Conservation (phyloP, 495 filamentous ascomycete genomes). For the Trichoderma virens region DNA sequence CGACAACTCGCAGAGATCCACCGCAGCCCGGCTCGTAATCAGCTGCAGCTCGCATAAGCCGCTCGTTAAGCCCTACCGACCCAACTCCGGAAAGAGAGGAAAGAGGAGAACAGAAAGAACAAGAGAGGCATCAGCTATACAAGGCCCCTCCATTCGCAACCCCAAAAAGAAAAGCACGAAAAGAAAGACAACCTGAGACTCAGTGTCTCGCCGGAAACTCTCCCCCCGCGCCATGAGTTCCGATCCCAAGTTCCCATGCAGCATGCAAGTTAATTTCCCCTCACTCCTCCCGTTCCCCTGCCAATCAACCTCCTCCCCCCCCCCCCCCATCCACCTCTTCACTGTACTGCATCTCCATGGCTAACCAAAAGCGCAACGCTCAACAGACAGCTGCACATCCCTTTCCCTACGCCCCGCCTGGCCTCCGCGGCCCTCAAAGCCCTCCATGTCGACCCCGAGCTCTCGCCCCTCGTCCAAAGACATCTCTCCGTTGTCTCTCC, state of each 20-base stretch:
- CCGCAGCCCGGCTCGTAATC: no score
- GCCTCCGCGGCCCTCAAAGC: constrained; percentile 68
- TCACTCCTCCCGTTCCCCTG: neutral
- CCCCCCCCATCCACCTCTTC: neutral
- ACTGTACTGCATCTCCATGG: neutral
- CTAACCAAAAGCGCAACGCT: no score
- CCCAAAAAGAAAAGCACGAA: no score
- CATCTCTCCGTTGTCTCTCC: constrained; percentile 48
- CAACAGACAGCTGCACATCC: constrained; percentile 65
- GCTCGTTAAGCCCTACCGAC: no score
- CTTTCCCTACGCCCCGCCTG: constrained; percentile 74
- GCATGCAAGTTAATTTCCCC: constrained; percentile 28
- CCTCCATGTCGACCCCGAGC: constrained; percentile 78
- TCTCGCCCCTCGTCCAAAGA: constrained; percentile 74
- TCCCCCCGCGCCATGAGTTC: constrained; percentile 19
- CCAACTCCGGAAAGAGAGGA: neutral
- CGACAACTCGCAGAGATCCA: no score
- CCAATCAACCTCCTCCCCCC: neutral
- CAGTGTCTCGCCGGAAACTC: neutral
- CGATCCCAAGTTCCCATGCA: constrained; percentile 59
- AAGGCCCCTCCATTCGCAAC: no score
- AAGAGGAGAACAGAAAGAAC: neutral
- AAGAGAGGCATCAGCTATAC: neutral
- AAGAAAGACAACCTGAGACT: neutral
- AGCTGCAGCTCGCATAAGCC: no score